Evolutionary conservation across 768 basidiomycete genomes (phyloP).

Genomic region (Serendipita sp.): DNA sequence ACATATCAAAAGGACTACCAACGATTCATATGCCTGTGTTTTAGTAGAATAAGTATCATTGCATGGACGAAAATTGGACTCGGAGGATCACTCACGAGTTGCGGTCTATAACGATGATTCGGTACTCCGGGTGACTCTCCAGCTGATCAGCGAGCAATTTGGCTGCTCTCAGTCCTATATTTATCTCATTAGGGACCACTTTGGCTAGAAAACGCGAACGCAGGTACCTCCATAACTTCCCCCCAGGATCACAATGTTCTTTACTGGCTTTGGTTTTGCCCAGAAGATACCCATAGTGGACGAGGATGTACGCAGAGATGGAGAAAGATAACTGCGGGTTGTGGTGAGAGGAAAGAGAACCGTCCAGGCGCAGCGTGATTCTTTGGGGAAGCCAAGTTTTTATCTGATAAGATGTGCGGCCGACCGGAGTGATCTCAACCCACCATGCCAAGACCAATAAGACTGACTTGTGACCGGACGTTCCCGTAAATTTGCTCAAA

Average conservation of each 20-base stretch:
- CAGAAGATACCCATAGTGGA: not conserved
- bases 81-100: not conserved
- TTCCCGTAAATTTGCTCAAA: no score
- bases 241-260: not conserved
- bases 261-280: not conserved
- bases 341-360: not conserved
- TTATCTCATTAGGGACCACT: not conserved
- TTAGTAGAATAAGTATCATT: not conserved
- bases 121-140: not conserved
- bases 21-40: not conserved
- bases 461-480: no score
- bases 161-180: not conserved
- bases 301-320: no score
- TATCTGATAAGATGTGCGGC: not conserved
- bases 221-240: not conserved
- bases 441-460: not conserved
- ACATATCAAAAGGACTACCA: not conserved
- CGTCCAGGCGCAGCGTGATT: no score
- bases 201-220: not conserved
- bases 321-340: not conserved
- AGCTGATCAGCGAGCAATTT: not conserved
- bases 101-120: conserved; percentile 1
- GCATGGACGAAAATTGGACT: not conserved
- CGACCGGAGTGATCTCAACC: not conserved
- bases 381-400: not conserved